Percentiles rank a stretch among this genome's conserved stretches.
phyloP scores from a whole-genome alignment of 352 stramenopile genomes.

The Pythium monospermum region DNA sequence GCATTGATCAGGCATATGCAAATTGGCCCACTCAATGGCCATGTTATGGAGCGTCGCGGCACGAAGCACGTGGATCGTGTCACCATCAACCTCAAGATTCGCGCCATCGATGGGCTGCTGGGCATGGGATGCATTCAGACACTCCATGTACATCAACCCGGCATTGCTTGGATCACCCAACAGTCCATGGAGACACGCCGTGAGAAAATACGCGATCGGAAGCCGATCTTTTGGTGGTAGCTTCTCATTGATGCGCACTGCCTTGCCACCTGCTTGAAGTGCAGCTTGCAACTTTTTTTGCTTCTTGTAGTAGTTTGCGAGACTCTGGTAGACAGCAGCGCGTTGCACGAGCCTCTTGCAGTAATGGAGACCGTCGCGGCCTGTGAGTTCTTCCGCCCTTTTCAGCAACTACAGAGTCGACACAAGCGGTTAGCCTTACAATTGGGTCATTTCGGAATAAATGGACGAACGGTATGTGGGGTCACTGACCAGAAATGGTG shows the following conservation, averaged over 20 bases:
- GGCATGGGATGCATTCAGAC: slow-evolving; percentile 32
- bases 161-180: slow-evolving; percentile 54
- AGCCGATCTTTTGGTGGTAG: slow-evolving; percentile 42
- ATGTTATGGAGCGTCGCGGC: slow-evolving; percentile 66
- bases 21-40: slow-evolving; percentile 63
- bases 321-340: slow-evolving; percentile 51
- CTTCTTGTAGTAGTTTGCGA: slow-evolving; percentile 74
- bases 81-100: slow-evolving; percentile 1
- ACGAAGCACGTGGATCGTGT: slow-evolving; percentile 47
- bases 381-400: slow-evolving; percentile 59
- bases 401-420: slow-evolving; percentile 40
- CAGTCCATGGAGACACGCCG: slow-evolving; percentile 53
- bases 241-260: slow-evolving; percentile 57
- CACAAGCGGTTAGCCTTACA: not conserved
- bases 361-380: slow-evolving; percentile 52
- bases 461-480: no score
- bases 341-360: slow-evolving; percentile 60
- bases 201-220: slow-evolving; percentile 56
- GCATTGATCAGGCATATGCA: slow-evolving; percentile 56
- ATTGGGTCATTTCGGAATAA: no score
- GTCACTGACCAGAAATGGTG: slow-evolving; percentile 46
- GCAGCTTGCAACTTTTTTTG: slow-evolving; percentile 68
- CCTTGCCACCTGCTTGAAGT: slow-evolving; percentile 52
- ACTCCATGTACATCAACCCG: slow-evolving; percentile 60
- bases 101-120: slow-evolving; percentile 20